A percentile compares a stretch with the other conserved stretches of the same genome.
These are phyloP conservation scores for Clarireedia monteithiana DNA, from an alignment of 2,329 filamentous ascomycete species.

Conservation along the genomic window DNA sequence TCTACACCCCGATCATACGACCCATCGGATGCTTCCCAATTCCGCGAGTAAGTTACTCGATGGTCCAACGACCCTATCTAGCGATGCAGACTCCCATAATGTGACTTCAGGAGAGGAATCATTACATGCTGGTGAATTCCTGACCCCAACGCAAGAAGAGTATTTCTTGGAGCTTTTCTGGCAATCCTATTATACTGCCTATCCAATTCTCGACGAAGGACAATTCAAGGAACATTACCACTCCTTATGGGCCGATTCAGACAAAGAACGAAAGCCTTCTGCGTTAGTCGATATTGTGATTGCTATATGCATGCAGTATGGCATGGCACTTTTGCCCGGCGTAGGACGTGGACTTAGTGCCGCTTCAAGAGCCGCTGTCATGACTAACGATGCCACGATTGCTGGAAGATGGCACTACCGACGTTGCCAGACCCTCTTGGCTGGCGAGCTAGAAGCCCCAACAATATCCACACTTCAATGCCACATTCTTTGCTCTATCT, in stretches of 20 bases:
- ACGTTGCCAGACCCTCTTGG: slow-evolving; percentile 33
- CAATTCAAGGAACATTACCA: slow-evolving; percentile 38
- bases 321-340: slow-evolving; percentile 24
- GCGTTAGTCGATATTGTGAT: slow-evolving; percentile 45
- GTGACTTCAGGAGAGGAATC: slow-evolving; percentile 6
- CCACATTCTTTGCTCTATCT: slow-evolving; percentile 33
- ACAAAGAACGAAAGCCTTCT: slow-evolving; percentile 34
- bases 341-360: slow-evolving; percentile 5
- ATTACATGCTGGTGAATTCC: slow-evolving; percentile 20
- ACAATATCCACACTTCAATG: slow-evolving; percentile 35
- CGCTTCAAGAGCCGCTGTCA: slow-evolving; percentile 12
- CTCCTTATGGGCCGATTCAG: slow-evolving; percentile 32
- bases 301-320: slow-evolving; percentile 44
- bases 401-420: slow-evolving; percentile 35
- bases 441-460: slow-evolving; percentile 32
- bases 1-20: slow-evolving; percentile 29
- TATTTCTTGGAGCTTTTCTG: slow-evolving; percentile 41
- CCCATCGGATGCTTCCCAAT: slow-evolving; percentile 28
- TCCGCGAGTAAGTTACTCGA: slow-evolving; percentile 14
- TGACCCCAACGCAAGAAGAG: slow-evolving; percentile 37
- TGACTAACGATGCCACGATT: slow-evolving; percentile 28
- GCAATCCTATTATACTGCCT: slow-evolving; percentile 37
- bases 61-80: slow-evolving; percentile 13
- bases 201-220: slow-evolving; percentile 36
- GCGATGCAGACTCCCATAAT: slow-evolving; percentile 7